These are phyloP conservation scores for Phytophthora nicotianae DNA, from an alignment of 352 stramenopile species.

Conservation along the genomic window DNA sequence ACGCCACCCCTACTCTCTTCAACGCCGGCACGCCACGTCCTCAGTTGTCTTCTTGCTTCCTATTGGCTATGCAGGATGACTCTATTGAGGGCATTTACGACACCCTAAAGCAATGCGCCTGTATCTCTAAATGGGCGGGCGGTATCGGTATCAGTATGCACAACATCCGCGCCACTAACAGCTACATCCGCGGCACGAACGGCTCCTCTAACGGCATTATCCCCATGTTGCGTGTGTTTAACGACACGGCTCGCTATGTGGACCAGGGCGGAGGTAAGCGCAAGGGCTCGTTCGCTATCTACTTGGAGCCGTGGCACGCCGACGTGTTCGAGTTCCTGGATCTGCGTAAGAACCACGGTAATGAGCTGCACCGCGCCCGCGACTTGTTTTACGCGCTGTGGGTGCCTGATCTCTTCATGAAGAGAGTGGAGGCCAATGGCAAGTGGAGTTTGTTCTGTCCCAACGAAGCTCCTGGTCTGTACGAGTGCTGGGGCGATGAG, in stretches of 20 bases:
- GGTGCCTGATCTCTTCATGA: conserved; percentile 99
- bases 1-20: conserved; percentile 99
- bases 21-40: conserved; percentile 98
- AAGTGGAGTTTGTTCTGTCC: conserved; percentile 98
- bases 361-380: conserved; percentile 96
- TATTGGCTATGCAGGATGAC: conserved; percentile 98
- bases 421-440: conserved; percentile 97
- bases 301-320: conserved; percentile 99
- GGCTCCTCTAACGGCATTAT: conserved; percentile 99
- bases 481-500: conserved; percentile 94
- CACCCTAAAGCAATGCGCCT: conserved; percentile 98
- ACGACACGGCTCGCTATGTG: conserved; percentile 99
- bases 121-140: conserved; percentile 99
- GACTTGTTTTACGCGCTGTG: conserved; percentile 99
- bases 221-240: conserved; percentile 99
- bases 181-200: conserved; percentile 99
- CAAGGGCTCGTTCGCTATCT: conserved; percentile 99
- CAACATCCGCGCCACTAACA: conserved; percentile 97
- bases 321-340: conserved; percentile 99
- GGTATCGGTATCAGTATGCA: conserved; percentile 98
- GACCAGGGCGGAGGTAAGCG: conserved; percentile 98
- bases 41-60: conserved; percentile 98
- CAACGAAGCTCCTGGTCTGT: conserved; percentile 96
- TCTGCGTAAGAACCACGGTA: conserved; percentile 99
- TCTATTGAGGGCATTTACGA: conserved; percentile 99